These are phyloP conservation scores for Imleria badia DNA, from an alignment of 768 basidiomycete genomes.

Conservation along the genomic window DNA sequence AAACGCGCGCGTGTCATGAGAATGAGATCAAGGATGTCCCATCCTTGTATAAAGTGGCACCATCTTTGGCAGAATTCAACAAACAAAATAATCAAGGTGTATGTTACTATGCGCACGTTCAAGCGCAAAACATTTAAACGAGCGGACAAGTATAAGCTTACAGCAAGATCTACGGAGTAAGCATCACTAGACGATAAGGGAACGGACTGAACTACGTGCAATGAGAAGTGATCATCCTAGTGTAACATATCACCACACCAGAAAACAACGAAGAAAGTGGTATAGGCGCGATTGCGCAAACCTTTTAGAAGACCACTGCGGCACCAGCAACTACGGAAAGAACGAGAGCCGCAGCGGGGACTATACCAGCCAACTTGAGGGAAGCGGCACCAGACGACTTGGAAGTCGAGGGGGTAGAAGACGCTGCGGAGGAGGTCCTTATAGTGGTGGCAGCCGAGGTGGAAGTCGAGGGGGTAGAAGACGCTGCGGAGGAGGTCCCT, in stretches of 20 bases:
- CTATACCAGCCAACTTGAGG: conserved; percentile 33
- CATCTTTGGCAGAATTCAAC: too few relatives aligned
- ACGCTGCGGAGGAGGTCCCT: background rate
- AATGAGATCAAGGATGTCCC: too few relatives aligned
- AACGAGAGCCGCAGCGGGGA: conserved; percentile 35
- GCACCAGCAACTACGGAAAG: conserved; percentile 51
- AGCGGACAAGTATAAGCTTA: background rate
- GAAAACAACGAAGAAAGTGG: conserved; percentile 9
- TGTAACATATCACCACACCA: conserved; percentile 16
- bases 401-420: conserved; percentile 24
- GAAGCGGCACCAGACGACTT: conserved; percentile 29
- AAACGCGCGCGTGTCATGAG: too few relatives aligned
- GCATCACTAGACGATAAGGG: background rate
- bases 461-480: conserved; percentile 12
- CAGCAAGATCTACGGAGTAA: background rate
- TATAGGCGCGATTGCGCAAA: conserved; percentile 7
- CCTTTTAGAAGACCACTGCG: conserved; percentile 42
- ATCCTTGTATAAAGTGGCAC: too few relatives aligned
- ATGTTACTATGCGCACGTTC: background rate
- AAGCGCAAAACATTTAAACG: conserved; percentile 2
- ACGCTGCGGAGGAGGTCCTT: conserved; percentile 10
- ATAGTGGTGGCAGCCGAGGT: background rate
- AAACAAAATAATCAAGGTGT: background rate
- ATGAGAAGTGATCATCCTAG: conserved; percentile 12
- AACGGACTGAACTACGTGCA: background rate